phyloP scores from a whole-genome alignment of 2,329 filamentous ascomycete species.

The Alternaria angustiovoidea region DNA sequence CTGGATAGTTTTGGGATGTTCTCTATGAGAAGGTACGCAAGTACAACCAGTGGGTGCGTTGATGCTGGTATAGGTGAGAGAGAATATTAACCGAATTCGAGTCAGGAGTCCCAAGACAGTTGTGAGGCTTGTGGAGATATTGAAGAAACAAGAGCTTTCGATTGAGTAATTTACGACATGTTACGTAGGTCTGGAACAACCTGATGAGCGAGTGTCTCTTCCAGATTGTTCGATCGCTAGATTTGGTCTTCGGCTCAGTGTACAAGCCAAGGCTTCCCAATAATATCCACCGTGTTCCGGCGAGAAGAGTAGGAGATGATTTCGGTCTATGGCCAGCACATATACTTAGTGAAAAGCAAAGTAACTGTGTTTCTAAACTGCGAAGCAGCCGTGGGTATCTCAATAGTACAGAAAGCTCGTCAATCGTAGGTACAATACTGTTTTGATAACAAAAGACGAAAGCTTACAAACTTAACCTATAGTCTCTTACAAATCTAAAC shows the following conservation, averaged over 20 bases:
- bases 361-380: background rate
- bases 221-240: background rate
- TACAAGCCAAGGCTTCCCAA: too few species aligned
- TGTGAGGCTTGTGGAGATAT: background rate
- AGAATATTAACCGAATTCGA: background rate
- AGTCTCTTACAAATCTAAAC: background rate
- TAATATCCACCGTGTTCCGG: too few species aligned
- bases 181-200: too few species aligned
- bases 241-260: background rate
- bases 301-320: too few species aligned
- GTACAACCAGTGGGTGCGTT: too few species aligned
- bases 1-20: too few species aligned
- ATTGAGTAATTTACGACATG: background rate
- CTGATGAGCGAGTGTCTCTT: background rate
- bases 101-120: background rate
- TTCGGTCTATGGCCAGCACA: background rate
- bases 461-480: background rate
- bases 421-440: background rate
- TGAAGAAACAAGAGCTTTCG: background rate
- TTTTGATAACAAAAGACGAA: background rate
- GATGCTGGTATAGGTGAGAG: background rate
- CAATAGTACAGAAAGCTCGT: slow-evolving; percentile 4
- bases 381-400: slow-evolving; percentile 6
- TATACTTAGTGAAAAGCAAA: background rate
- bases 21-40: too few species aligned